Evolutionary conservation across 805 yeast genomes (phyloP).

Genomic region (Kodamaea sagamina): DNA sequence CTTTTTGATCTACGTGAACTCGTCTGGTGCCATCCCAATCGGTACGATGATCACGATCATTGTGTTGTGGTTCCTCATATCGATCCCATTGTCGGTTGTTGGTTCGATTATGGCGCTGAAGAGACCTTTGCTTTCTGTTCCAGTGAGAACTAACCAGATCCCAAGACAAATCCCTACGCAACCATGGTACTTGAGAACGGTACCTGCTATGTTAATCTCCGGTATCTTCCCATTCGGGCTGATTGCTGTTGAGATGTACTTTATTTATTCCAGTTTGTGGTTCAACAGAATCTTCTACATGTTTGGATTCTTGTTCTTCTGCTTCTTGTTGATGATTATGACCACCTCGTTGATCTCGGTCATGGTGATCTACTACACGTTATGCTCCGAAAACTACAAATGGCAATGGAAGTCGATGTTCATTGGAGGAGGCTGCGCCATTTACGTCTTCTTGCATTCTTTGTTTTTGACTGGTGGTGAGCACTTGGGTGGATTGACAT

Average conservation of each 20-base stretch:
- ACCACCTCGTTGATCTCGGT: conserved; percentile 82
- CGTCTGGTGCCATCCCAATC: conserved; percentile 93
- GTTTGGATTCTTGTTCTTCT: conserved; percentile 95
- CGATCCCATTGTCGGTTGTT: conserved; percentile 78
- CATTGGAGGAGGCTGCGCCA: conserved; percentile 85
- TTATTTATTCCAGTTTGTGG: conserved; percentile 90
- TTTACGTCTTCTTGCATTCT: conserved; percentile 84
- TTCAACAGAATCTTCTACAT: conserved; percentile 90
- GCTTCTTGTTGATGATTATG: conserved; percentile 76
- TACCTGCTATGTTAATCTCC: conserved; percentile 68
- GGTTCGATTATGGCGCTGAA: conserved; percentile 84
- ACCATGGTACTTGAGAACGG: conserved; percentile 75
- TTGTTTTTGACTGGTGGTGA: conserved; percentile 68
- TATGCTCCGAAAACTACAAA: conserved; percentile 88
- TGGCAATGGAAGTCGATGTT: conserved; percentile 97
- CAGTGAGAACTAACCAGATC: conserved; percentile 91
- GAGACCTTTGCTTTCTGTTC: conserved; percentile 57
- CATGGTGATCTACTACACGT: conserved; percentile 75
- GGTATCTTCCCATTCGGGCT: conserved; percentile 96
- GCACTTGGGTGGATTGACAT: conserved; percentile 66
- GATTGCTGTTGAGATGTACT: conserved; percentile 91
- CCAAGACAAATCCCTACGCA: conserved; percentile 95
- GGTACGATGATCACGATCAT: conserved; percentile 85
- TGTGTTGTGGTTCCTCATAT: conserved; percentile 79
- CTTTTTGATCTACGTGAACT: conserved; percentile 71